phyloP scores from a whole-genome alignment of 805 yeast genomes.

The Saturnispora ahearnii region DNA sequence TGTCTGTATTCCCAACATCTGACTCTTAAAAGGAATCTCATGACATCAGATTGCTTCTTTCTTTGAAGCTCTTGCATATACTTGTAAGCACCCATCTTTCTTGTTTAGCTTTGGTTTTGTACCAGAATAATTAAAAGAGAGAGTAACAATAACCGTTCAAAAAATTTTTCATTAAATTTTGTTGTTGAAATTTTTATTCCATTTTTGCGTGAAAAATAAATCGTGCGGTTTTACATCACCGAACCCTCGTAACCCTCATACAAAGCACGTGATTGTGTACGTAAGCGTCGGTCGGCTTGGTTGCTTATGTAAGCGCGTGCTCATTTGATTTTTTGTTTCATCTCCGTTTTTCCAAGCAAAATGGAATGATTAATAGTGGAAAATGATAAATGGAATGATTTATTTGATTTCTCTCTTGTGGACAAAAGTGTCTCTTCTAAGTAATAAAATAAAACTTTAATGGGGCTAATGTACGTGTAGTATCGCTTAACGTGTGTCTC shows the following conservation, averaged over 20 bases:
- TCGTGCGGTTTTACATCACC: not conserved
- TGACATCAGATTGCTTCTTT: conserved; percentile 99
- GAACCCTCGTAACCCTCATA: not conserved
- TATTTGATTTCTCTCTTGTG: not conserved
- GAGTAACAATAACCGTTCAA: not conserved
- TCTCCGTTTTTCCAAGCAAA: not conserved
- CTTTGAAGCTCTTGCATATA: conserved; percentile 98
- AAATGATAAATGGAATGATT: not conserved
- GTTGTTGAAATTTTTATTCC: no score
- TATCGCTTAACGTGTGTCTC: no score
- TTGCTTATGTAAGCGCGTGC: not conserved
- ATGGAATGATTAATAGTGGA: not conserved
- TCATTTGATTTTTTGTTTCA: not conserved
- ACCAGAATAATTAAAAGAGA: not conserved
- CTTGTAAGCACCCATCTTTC: conserved; percentile 97
- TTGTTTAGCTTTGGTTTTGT: conserved; percentile 14
- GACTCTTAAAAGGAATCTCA: conserved; percentile 97
- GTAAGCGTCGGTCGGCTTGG: not conserved
- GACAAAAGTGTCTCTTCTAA: not conserved
- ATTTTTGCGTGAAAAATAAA: no score
- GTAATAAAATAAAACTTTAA: not conserved
- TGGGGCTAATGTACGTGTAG: not conserved
- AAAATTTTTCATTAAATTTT: not conserved
- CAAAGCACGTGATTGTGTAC: conserved; percentile 1
- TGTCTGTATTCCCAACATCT: conserved; percentile 99